phyloP scores from a whole-genome alignment of 805 yeast genomes.

The Wickerhamia fluorescens region DNA sequence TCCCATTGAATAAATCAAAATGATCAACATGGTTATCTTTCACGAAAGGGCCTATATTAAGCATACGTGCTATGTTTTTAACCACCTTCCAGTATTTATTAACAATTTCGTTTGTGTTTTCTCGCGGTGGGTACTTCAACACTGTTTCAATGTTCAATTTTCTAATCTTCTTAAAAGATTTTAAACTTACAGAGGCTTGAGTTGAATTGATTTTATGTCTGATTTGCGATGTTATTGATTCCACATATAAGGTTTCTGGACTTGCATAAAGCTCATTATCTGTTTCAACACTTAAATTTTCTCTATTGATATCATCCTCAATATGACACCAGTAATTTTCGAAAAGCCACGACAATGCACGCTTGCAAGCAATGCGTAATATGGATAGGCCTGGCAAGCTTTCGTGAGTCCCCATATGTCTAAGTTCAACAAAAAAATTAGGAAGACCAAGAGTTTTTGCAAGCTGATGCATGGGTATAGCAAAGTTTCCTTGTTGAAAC shows the following conservation, averaged over 20 bases:
- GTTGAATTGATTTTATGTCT: constrained; percentile 3
- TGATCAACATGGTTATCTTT: neutral
- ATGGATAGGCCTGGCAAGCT: constrained; percentile 62
- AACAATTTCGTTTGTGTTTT: constrained; percentile 27
- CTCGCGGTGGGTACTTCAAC: constrained; percentile 31
- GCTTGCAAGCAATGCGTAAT: constrained; percentile 49
- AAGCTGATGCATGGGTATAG: constrained; percentile 68
- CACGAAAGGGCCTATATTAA: constrained; percentile 2
- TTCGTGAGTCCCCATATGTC: constrained; percentile 93
- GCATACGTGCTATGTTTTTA: constrained; percentile 9
- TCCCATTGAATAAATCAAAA: constrained; percentile 1
- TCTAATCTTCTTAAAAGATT: constrained; percentile 44
- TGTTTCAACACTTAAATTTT: constrained; percentile 5
- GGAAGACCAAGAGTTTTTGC: constrained; percentile 71
- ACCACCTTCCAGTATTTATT: constrained; percentile 37
- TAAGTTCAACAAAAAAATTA: constrained; percentile 73
- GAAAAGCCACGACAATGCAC: constrained; percentile 72
- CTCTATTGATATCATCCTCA: constrained; percentile 20
- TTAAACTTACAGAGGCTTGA: constrained; percentile 18
- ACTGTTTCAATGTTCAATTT: constrained; percentile 31
- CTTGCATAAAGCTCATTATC: too few relatives aligned
- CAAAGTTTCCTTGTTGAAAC: constrained; percentile 68
- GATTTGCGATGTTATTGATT: constrained; percentile 1
- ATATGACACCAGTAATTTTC: constrained; percentile 59
- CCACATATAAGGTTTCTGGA: constrained; percentile 4